Evolutionary conservation across 768 basidiomycete species (phyloP), one percentile per base, ranked within the genome.

Genomic region (Mrakia gelida): DNA sequence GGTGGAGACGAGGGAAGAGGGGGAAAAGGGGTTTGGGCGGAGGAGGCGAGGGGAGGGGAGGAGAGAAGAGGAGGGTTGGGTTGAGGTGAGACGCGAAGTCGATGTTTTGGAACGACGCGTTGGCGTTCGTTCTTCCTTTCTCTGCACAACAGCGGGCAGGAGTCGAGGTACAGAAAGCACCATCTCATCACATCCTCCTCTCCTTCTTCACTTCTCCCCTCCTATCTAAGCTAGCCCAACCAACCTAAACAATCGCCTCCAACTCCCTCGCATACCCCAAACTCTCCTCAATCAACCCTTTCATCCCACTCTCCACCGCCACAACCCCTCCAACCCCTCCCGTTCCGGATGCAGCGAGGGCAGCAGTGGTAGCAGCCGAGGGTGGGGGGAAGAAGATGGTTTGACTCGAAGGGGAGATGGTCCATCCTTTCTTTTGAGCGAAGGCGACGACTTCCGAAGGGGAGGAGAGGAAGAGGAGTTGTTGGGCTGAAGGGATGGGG

Each of bases 401-500:
- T 52, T 87, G 88, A 28, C 85, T 88, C 0, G 89, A 87, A 23
- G 96, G 86, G 84, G 94, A 88, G 75, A 98, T 80, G 54, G 81
- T 75, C 86, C 86, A 86, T 54, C 89, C 90, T 41, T 94, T 94
- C 87, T 91, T 84, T 81, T 91, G 87, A 1, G 93, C 94, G 81
- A 96, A 99, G n/a, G 84, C 87, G 75, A 92, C 84, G 13, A 96
- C 87, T 75, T 97, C 95, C 6, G 90, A 89, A 79, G 90, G 91
- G 62, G 88, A 89, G 32, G 90, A 89, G 87, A 96, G 97, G 89
- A 98, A 99, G 74, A 99, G 86, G 70, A 99, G 87, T 0, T 92
- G 92, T 1, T 91, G 90, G 1, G 95, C 96, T 80, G 97, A 95
- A 81, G 92, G 91, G 73, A 98, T 83, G 0, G 95, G 95, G 56